Evolutionary conservation across 805 yeast species (phyloP), one percentile per base, ranked within the genome.

Genomic region (Scheffersomyces spartinae): DNA sequence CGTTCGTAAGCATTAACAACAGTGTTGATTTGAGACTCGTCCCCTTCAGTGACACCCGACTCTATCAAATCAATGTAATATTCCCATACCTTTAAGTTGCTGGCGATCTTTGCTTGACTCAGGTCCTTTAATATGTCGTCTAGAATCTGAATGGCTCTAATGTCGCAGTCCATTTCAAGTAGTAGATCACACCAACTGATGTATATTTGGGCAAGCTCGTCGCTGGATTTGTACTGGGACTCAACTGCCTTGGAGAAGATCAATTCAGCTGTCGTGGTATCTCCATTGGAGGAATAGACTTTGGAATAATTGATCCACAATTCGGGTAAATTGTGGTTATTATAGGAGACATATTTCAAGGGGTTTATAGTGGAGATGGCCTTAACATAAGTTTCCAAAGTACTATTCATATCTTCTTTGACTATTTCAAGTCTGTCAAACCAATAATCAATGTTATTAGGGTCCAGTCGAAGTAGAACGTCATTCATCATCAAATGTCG

Each of bases 161-260:
- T 67, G 12, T 71, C 46, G 26, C 72, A 61, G 13, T 59, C 68
- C 10, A 54, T 49, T 13, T 64, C 52, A 16, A 80, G 39, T 31
- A 76, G 78, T 49, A 71, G 52, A 29, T 79, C 79, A 5, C 78
- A 61, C 95, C 95, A 86, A 10, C 63, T 65, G n/a, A 70, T 53
- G 68, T 84, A 81, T 5, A 86, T 47, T 3, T 64, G 65, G 2
- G 75, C 80, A 12, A 84, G 49, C 32, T 84, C 95, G 13, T 69
- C 68, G 0, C 71, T 51, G 9, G 62, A 50, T 14, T 55, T 63
- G 49, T 65, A 84, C 5, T 85, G 86, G 1, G 85, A 86, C 28
- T 73, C 71, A 1, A 71, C 55, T 0, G 88, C 76, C 25, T 74
- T 74, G 18, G 71, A 69, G 28, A 65, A 69, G 5, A 85, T 65